Evolutionary conservation across 2,329 filamentous ascomycete genomes (phyloP).

Genomic region (Aspergillus tamarii): DNA sequence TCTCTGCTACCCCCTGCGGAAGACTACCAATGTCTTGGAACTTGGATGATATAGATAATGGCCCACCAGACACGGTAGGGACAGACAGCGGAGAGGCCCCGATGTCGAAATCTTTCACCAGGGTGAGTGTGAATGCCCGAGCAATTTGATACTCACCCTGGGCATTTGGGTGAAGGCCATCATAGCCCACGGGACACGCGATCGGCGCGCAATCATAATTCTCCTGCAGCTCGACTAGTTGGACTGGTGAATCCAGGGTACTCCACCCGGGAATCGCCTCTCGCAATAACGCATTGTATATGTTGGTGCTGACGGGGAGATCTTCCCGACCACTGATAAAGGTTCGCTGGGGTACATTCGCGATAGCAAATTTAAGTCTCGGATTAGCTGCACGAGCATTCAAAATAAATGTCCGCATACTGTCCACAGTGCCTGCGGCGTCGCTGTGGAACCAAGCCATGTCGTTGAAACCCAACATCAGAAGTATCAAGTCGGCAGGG

Average conservation of each 20-base stretch:
- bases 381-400: conserved; percentile 4
- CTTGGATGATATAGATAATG: neutral
- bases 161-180: conserved; percentile 5
- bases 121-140: conserved; percentile 1
- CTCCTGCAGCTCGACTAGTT: conserved; percentile 1
- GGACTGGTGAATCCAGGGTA: conserved; percentile 3
- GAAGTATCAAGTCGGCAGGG: conserved; percentile 2
- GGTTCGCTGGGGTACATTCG: conserved; percentile 9
- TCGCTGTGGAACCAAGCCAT: conserved; percentile 10
- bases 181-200: conserved; percentile 9
- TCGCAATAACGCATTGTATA: conserved; percentile 5
- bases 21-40: neutral
- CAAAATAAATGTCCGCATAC: neutral
- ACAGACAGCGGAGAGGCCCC: neutral
- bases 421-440: neutral
- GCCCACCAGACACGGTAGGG: neutral
- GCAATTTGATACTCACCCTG: conserved; percentile 8
- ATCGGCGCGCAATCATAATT: conserved; percentile 7
- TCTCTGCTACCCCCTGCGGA: neutral
- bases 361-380: conserved; percentile 6
- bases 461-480: conserved; percentile 14
- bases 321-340: conserved; percentile 7
- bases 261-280: conserved; percentile 4
- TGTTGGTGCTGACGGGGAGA: conserved; percentile 6
- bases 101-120: neutral